These are phyloP conservation scores for Tephrocybe sp. DNA, from an alignment of 768 basidiomycete species.

Conservation along the genomic window DNA sequence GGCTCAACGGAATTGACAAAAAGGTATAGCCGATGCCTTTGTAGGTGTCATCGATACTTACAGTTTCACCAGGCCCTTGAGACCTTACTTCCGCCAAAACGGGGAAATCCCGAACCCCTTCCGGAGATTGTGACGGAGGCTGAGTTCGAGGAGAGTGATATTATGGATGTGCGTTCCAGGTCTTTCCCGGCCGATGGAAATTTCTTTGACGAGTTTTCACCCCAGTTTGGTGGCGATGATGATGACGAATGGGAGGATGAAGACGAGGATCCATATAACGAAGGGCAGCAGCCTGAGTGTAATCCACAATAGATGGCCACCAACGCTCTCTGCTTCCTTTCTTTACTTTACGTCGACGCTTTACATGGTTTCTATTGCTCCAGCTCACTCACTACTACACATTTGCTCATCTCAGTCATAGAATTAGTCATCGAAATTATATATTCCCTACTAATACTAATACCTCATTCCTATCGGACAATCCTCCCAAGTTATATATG, in stretches of 20 bases:
- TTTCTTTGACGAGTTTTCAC: constrained; percentile 78
- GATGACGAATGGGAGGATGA: constrained; percentile 74
- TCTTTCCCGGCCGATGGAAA: constrained; percentile 71
- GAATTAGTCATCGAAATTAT: constrained; percentile 2
- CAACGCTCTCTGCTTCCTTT: neutral
- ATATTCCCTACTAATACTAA: constrained; percentile 18
- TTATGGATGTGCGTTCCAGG: constrained; percentile 82
- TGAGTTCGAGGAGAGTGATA: constrained; percentile 72
- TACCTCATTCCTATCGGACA: constrained; percentile 1
- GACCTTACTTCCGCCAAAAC: constrained; percentile 74
- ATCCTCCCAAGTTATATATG: too few species aligned
- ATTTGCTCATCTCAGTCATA: neutral
- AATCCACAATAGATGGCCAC: constrained; percentile 49
- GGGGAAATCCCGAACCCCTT: constrained; percentile 66
- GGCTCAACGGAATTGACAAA: constrained; percentile 67
- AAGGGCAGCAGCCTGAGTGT: constrained; percentile 50
- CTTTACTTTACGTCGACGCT: neutral
- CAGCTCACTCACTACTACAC: neutral
- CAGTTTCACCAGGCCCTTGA: constrained; percentile 51
- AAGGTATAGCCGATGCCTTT: constrained; percentile 39
- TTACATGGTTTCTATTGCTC: neutral
- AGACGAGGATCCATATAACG: constrained; percentile 49
- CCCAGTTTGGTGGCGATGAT: constrained; percentile 71
- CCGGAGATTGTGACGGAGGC: constrained; percentile 73
- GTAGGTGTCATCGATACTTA: neutral